phyloP scores from a whole-genome alignment of 176 grass and related monocot genomes.

The Lolium multiflorum region DNA sequence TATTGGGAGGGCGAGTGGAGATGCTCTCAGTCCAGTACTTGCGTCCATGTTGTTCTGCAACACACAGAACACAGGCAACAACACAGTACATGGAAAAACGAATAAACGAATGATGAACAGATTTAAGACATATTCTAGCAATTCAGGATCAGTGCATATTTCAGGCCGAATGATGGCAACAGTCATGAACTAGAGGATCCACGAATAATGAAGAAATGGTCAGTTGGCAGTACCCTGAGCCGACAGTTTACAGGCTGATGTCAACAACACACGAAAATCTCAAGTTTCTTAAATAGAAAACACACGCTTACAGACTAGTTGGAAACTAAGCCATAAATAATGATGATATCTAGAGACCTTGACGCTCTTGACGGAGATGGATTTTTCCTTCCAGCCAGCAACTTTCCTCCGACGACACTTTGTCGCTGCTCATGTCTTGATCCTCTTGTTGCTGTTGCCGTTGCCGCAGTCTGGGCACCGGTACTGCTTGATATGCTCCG shows the following conservation, averaged over 20 bases:
- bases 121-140: background rate
- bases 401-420: no score
- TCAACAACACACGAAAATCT: constrained; percentile 44
- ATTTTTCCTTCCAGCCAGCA: background rate
- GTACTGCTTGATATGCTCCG: constrained; percentile 99
- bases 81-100: no score
- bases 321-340: constrained; percentile 36
- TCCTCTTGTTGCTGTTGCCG: constrained; percentile 72
- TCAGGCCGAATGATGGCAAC: background rate
- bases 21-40: no score
- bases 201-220: constrained; percentile 48
- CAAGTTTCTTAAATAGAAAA: constrained; percentile 25
- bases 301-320: constrained; percentile 53
- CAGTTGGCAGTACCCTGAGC: constrained; percentile 36
- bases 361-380: background rate
- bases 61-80: no score
- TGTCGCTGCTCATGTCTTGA: constrained; percentile 48
- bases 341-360: constrained; percentile 46
- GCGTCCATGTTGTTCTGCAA: no score
- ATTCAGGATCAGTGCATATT: constrained; percentile 25
- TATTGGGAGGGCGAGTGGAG: no score
- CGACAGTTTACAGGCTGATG: constrained; percentile 38
- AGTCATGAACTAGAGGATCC: constrained; percentile 25
- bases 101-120: background rate
- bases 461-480: constrained; percentile 87